Base-by-base conservation (phyloP, 2,329 filamentous ascomycete species). In the Pseudophaeomoniella oleicola region DNA sequence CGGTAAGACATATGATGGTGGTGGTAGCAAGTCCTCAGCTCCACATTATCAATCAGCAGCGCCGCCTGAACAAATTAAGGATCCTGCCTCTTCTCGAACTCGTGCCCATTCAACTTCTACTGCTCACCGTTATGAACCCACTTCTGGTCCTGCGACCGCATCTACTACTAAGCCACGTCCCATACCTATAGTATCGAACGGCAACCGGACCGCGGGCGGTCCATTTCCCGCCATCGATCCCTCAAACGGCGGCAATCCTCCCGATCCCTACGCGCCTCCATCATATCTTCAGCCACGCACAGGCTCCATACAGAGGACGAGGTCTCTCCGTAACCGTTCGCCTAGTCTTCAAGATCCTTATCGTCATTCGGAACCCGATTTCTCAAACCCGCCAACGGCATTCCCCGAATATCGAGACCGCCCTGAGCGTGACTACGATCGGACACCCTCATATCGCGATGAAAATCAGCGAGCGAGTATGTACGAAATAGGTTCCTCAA, bases 1-100 rank as follows among this genome's bases (percentile, higher is more conserved):
- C 16, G 75, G 74, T 5, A 79, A 75, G 50, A 51, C 62, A 3
- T 70, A 75, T 40, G 62, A 66, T 12, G 63, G 63, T 13, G 39
- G 39, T 17, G 36, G 36, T 10, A 14, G 34, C 14, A 14, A 14
- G 9, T 19, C 34, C 5, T n/a, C 34, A 36, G 17, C 32, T 17
- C 19, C 32, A 9, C 19, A 6, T 9, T 9, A 9, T 9, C 22
- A 6, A 27, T 27, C 22, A n/a, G n/a, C 22, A 27, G 6, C 22
- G 6, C 22, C 22, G n/a, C 6, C n/a, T 9, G 22, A 27, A 9
- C 22, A 6, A 27, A 6, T n/a, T 9, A 27, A 27, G n/a, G 22
- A 27, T 6, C n/a, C 22, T n/a, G 9, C 6, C n/a, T 6, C n/a
- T n/a, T n/a, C n/a, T n/a, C 22, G 22, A 9, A n/a, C 22, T 9